Conservation (phyloP, 257 asterid species). For the Paulownia fortunei region DNA sequence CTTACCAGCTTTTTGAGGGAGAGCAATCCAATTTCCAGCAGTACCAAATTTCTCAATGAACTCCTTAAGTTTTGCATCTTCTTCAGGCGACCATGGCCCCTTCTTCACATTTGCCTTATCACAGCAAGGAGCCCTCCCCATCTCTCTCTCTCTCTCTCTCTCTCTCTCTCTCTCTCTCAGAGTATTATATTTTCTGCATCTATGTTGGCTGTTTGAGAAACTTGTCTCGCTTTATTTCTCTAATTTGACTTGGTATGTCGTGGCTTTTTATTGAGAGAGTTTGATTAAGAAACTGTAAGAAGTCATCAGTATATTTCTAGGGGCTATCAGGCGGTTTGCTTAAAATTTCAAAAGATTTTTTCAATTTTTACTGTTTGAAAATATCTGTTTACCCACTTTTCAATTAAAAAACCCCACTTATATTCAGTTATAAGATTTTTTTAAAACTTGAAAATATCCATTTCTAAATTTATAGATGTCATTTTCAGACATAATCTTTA, state of each 20-base stretch:
- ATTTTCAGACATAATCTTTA: too few species aligned
- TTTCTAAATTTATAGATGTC: too few species aligned
- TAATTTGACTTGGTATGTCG: constrained; percentile 39
- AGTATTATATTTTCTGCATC: constrained; percentile 27
- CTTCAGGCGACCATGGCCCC: constrained; percentile 98
- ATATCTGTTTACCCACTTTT: too few species aligned
- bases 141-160: constrained; percentile 38
- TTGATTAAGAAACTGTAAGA: constrained; percentile 28
- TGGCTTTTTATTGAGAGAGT: constrained; percentile 38
- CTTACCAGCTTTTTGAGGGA: constrained; percentile 85
- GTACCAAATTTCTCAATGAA: constrained; percentile 70
- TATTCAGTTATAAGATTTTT: too few species aligned
- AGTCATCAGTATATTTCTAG: constrained; percentile 17
- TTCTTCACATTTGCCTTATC: constrained; percentile 91
- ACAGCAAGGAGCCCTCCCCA: constrained; percentile 98
- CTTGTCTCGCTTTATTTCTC: constrained; percentile 34
- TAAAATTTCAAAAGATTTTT: too few species aligned
- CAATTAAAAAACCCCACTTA: too few species aligned
- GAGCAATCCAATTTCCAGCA: constrained; percentile 88
- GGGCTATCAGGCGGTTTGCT: too few species aligned
- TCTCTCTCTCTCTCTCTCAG: constrained; percentile 27
- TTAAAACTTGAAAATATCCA: too few species aligned
- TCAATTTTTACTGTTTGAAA: too few species aligned
- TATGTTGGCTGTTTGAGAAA: constrained; percentile 41
- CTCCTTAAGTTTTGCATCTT: constrained; percentile 83